A percentile compares a stretch with the other conserved stretches of the same genome.
Evolutionary conservation across 495 filamentous ascomycete species (phyloP).

Genomic region (Tuber borchii): DNA sequence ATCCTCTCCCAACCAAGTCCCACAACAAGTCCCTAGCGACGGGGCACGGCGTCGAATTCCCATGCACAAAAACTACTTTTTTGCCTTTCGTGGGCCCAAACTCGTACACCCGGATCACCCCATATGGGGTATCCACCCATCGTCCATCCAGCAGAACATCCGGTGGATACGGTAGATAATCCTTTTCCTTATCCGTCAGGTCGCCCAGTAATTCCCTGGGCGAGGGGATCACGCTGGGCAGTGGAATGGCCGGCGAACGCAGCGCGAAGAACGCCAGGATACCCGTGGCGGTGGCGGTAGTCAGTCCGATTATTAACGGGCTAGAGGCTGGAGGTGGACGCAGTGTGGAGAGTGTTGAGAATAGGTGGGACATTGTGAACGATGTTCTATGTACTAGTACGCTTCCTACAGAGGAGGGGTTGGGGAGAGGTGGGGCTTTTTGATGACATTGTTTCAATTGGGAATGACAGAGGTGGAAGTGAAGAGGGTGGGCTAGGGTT

Average conservation of each 20-base stretch:
- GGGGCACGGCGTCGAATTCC: conserved; percentile 76
- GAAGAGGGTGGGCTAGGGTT: conserved; percentile 3
- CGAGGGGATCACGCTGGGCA: conserved; percentile 45
- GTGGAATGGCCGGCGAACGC: neutral
- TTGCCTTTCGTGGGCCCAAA: conserved; percentile 74
- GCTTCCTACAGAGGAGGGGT: neutral
- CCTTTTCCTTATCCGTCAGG: conserved; percentile 48
- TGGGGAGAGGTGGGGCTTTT: neutral
- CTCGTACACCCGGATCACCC: conserved; percentile 77
- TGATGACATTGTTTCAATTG: neutral
- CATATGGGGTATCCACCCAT: conserved; percentile 70
- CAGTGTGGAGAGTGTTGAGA: neutral
- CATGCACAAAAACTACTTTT: conserved; percentile 77
- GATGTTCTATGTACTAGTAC: neutral
- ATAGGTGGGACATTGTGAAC: neutral
- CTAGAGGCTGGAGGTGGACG: neutral
- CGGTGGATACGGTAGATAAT: conserved; percentile 61
- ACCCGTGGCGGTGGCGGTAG: neutral
- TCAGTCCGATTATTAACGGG: neutral
- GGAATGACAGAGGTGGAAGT: neutral
- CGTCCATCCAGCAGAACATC: conserved; percentile 67
- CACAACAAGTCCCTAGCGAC: conserved; percentile 62
- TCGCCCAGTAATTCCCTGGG: conserved; percentile 48
- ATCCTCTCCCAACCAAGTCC: conserved; percentile 61
- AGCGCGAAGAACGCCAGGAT: neutral